These are phyloP conservation scores for Fusarium sp. DNA, from an alignment of 2,329 filamentous ascomycete species.

Conservation along the genomic window DNA sequence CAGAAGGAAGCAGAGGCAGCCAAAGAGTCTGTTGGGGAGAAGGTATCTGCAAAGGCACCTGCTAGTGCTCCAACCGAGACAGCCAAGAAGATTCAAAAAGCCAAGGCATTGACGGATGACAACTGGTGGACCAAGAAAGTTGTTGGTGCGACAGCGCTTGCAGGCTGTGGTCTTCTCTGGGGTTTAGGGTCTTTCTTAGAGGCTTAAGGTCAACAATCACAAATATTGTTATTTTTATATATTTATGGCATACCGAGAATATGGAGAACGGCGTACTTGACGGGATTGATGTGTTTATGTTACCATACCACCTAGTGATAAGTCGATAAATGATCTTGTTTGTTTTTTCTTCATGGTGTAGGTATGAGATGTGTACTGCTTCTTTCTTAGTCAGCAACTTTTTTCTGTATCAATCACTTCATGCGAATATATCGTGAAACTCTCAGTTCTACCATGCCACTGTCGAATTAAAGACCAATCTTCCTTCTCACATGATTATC, in stretches of 20 bases:
- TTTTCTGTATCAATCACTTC: conserved; percentile 33
- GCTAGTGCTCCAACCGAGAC: conserved; percentile 42
- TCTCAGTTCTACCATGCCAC: background rate
- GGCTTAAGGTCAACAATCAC: conserved; percentile 27
- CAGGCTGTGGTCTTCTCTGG: conserved; percentile 70
- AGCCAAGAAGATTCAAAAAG: conserved; percentile 45
- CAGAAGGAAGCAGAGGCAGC: conserved; percentile 58
- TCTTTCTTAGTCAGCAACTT: conserved; percentile 39
- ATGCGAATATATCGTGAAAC: background rate
- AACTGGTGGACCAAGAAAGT: conserved; percentile 74
- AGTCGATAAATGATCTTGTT: background rate
- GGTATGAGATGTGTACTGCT: background rate
- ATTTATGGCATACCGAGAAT: background rate
- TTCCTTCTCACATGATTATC: background rate
- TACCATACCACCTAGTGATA: background rate
- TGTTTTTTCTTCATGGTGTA: background rate
- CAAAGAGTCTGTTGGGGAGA: conserved; percentile 29
- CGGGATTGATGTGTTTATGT: background rate
- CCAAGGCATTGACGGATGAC: conserved; percentile 71
- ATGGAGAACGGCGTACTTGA: conserved; percentile 17
- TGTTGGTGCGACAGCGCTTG: conserved; percentile 68
- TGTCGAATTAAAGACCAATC: background rate
- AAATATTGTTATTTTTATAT: background rate
- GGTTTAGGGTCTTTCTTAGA: conserved; percentile 63
- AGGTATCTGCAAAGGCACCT: conserved; percentile 41